Percentiles rank a stretch among this genome's conserved stretches.
Conservation (phyloP, 257 asterid species). For the Plantago elongata region DNA sequence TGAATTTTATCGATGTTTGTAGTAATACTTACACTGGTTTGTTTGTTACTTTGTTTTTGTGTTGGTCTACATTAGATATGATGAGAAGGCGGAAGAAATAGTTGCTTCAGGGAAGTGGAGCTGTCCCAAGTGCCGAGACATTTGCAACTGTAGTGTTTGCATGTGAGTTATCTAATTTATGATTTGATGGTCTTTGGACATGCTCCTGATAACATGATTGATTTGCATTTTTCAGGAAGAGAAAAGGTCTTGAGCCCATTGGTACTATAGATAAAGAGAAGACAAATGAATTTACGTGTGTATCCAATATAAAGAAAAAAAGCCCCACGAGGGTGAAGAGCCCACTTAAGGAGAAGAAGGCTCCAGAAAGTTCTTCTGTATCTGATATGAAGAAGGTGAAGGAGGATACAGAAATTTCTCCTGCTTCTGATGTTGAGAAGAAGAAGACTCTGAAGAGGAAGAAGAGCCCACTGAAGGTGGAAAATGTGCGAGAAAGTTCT, state of each 20-base stretch:
- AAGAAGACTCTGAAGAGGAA: too few species aligned
- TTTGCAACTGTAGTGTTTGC: conserved; percentile 80
- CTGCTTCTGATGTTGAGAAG: too few species aligned
- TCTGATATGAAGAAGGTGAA: too few species aligned
- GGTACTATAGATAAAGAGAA: conserved; percentile 57
- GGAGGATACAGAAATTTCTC: too few species aligned
- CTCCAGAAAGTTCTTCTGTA: too few species aligned
- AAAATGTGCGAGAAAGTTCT: too few species aligned
- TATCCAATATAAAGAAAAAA: conserved; percentile 20
- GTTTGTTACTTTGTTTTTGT: not conserved
- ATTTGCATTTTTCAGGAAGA: conserved; percentile 32
- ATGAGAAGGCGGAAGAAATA: conserved; percentile 61
- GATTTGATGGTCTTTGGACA: not conserved
- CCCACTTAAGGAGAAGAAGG: too few species aligned
- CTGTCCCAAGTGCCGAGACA: conserved; percentile 78
- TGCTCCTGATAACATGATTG: not conserved
- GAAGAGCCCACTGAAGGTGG: too few species aligned
- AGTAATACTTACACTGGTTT: not conserved
- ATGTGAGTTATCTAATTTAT: conserved; percentile 36
- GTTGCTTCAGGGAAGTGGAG: conserved; percentile 42
- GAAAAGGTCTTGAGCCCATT: conserved; percentile 64
- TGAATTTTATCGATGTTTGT: too few species aligned
- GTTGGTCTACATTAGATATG: conserved; percentile 42
- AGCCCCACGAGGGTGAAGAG: too few species aligned
- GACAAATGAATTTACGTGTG: conserved; percentile 59